These are phyloP conservation scores for Globisporangium paroecandrum DNA, from an alignment of 352 stramenopile genomes.

Conservation along the genomic window DNA sequence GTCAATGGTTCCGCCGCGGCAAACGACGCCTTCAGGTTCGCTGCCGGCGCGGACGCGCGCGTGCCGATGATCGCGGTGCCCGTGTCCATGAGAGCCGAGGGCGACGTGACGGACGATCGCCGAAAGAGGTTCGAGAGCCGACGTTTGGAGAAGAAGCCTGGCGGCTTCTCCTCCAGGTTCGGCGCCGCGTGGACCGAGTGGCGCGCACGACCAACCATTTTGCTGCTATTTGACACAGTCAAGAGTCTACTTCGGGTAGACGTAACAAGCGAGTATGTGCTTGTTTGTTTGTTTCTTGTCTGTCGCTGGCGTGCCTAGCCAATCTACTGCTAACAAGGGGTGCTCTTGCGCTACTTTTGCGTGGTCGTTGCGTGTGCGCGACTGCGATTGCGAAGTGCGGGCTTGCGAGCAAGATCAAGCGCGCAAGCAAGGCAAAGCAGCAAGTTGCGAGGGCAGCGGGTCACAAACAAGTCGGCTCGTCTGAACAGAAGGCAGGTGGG, in stretches of 20 bases:
- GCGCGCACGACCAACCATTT: slow-evolving; percentile 10
- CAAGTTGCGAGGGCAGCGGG: too few species aligned
- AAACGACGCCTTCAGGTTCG: slow-evolving; percentile 1
- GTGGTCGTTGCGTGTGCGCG: not conserved
- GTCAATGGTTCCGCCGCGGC: slow-evolving; percentile 4
- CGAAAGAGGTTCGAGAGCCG: slow-evolving; percentile 46
- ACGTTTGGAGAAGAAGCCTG: slow-evolving; percentile 44
- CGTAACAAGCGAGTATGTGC: not conserved
- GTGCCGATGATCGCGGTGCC: not conserved
- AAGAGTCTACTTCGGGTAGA: not conserved
- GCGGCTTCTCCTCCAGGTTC: not conserved
- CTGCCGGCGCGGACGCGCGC: not conserved
- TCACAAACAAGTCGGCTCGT: not conserved
- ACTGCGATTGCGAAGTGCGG: not conserved
- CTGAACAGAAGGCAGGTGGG: not conserved
- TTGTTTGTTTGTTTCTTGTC: not conserved
- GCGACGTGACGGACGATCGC: slow-evolving; percentile 35
- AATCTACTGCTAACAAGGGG: not conserved
- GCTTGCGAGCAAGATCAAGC: not conserved
- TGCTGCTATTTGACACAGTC: not conserved
- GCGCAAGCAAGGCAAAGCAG: not conserved
- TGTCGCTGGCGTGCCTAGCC: not conserved
- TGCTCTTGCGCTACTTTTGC: not conserved
- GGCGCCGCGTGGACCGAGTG: slow-evolving; percentile 12
- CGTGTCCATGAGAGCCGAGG: slow-evolving; percentile 16